Percentiles rank a stretch among this genome's conserved stretches.
phyloP scores from a whole-genome alignment of 805 yeast genomes.

The Candida xiaguanensis region DNA sequence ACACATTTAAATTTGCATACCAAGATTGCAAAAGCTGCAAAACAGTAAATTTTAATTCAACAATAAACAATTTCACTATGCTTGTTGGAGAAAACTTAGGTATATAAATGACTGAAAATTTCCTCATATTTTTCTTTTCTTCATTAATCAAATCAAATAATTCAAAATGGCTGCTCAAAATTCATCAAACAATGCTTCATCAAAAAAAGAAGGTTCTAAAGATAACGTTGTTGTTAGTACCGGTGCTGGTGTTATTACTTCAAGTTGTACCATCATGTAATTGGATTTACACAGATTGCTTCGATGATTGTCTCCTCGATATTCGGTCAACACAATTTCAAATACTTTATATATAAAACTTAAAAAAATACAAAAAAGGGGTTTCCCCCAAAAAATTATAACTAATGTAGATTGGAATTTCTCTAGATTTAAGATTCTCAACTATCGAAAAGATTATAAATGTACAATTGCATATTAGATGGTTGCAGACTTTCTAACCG shows the following conservation, averaged over 20 bases:
- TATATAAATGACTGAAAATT: not conserved
- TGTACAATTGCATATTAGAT: too few relatives aligned
- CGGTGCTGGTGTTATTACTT: constrained; percentile 1
- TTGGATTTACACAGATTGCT: not conserved
- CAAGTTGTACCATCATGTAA: constrained; percentile 7
- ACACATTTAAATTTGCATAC: not conserved
- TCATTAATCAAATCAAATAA: constrained; percentile 1
- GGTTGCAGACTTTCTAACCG: too few relatives aligned
- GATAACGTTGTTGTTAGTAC: constrained; percentile 2
- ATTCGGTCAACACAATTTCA: not conserved
- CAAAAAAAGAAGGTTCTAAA: constrained; percentile 4
- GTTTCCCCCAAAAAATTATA: not conserved
- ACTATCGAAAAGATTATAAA: too few relatives aligned
- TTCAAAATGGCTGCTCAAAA: constrained; percentile 9
- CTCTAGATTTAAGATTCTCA: too few relatives aligned
- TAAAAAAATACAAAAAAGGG: constrained; percentile 2
- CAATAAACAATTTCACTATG: too few relatives aligned
- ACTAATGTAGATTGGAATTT: not conserved
- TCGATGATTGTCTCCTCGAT: too few relatives aligned
- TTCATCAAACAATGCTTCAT: constrained; percentile 3
- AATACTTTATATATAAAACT: not conserved
- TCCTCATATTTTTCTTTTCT: not conserved
- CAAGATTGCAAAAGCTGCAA: not conserved
- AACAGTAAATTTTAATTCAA: not conserved
- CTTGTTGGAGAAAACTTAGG: not conserved